phyloP scores from a whole-genome alignment of 768 basidiomycete genomes.

The Sarcodon aspratus region DNA sequence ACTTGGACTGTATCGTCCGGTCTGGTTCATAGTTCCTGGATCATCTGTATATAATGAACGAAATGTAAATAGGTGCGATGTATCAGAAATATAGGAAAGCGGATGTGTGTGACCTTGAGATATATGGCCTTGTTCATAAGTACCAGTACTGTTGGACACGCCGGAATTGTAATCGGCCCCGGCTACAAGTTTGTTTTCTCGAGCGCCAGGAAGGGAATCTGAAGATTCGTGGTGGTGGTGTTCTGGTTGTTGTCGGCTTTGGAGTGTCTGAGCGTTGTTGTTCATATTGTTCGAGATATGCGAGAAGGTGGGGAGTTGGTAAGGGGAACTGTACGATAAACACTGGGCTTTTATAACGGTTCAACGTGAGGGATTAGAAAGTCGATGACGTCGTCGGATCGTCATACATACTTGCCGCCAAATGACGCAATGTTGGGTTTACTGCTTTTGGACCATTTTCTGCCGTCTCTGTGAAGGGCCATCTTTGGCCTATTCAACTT shows the following conservation, averaged over 20 bases:
- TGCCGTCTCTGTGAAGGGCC: too few relatives aligned
- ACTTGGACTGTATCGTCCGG: background rate
- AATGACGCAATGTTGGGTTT: too few relatives aligned
- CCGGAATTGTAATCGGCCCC: conserved; percentile 11
- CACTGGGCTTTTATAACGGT: too few relatives aligned
- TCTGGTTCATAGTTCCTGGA: background rate
- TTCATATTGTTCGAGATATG: too few relatives aligned
- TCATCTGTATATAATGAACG: background rate
- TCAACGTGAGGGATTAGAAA: too few relatives aligned
- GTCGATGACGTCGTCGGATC: too few relatives aligned
- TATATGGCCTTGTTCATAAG: background rate
- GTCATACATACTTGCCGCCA: too few relatives aligned
- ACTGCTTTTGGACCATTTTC: too few relatives aligned
- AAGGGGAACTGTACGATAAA: too few relatives aligned
- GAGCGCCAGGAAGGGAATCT: conserved; percentile 41
- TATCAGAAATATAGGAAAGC: background rate
- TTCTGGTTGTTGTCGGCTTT: conserved; percentile 16
- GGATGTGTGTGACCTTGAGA: background rate
- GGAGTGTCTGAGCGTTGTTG: background rate
- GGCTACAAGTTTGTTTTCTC: too few relatives aligned
- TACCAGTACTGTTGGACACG: conserved; percentile 5
- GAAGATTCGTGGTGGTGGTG: conserved; percentile 36
- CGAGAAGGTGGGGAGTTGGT: too few relatives aligned
- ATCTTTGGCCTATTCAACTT: too few relatives aligned
- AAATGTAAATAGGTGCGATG: background rate